Evolutionary conservation across 2,329 filamentous ascomycete species (phyloP).

Genomic region (Exserohilum rostratum): DNA sequence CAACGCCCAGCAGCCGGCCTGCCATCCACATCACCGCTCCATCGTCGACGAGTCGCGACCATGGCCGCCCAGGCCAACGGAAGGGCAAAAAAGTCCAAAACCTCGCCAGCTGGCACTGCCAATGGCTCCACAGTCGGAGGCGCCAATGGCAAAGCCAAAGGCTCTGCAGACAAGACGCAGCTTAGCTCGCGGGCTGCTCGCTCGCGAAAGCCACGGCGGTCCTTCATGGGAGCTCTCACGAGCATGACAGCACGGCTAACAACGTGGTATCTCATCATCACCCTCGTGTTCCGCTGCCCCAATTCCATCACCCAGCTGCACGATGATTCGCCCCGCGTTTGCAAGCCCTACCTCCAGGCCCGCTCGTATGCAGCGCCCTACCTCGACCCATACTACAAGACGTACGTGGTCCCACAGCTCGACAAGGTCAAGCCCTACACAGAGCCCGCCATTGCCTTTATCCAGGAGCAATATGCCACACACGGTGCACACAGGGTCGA

Average conservation of each 20-base stretch:
- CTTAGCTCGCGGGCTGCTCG: conserved; percentile 23
- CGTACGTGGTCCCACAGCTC: conserved; percentile 84
- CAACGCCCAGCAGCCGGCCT: conserved; percentile 3
- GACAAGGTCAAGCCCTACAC: conserved; percentile 76
- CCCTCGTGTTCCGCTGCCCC: conserved; percentile 82
- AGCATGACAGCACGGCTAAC: conserved; percentile 57
- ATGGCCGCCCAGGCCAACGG: conserved; percentile 49
- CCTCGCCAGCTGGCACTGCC: conserved; percentile 28
- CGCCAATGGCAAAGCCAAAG: conserved; percentile 36
- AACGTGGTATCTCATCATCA: conserved; percentile 86
- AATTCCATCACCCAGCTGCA: conserved; percentile 69
- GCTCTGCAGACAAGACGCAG: conserved; percentile 36
- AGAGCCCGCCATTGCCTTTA: conserved; percentile 69
- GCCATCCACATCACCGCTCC: conserved; percentile 8
- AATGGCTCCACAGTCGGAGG: conserved; percentile 35
- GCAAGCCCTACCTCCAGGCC: conserved; percentile 77
- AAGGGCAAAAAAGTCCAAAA: conserved; percentile 45
- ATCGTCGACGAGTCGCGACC: conserved; percentile 22
- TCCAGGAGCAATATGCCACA: conserved; percentile 64
- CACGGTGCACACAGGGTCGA: conserved; percentile 77
- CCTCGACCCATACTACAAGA: conserved; percentile 81
- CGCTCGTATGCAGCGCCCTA: conserved; percentile 73
- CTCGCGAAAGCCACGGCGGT: conserved; percentile 27
- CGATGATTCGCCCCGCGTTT: conserved; percentile 75
- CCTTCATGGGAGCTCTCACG: conserved; percentile 35